Evolutionary conservation across 441 rosid genomes (phyloP).

Genomic region (Populus hybrid): DNA sequence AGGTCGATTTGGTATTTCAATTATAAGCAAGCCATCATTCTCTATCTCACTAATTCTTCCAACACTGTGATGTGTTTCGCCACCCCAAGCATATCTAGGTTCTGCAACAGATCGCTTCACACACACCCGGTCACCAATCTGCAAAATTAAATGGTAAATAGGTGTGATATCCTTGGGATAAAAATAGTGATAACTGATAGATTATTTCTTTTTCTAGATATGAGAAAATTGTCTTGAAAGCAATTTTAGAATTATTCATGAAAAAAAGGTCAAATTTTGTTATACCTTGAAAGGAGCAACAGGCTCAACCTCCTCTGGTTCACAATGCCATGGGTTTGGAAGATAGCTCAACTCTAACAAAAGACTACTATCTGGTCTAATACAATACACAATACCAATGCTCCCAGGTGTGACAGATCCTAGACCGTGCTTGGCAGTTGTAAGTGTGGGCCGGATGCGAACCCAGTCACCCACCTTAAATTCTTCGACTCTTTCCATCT

Average conservation of each 20-base stretch:
- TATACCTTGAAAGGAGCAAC: conserved; percentile 91
- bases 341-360: conserved; percentile 90
- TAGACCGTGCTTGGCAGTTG: conserved; percentile 94
- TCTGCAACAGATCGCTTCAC: conserved; percentile 99
- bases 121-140: conserved; percentile 94
- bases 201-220: neutral
- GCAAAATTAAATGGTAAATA: conserved; percentile 24
- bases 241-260: neutral
- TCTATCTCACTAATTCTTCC: conserved; percentile 92
- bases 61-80: conserved; percentile 99
- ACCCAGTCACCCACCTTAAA: conserved; percentile 99
- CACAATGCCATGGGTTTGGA: conserved; percentile 95
- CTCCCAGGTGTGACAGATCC: conserved; percentile 98
- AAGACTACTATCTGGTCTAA: conserved; percentile 96
- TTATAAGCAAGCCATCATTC: conserved; percentile 89
- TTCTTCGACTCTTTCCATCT: conserved; percentile 99
- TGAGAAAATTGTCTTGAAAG: neutral
- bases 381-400: conserved; percentile 90
- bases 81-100: conserved; percentile 99
- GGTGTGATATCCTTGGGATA: neutral
- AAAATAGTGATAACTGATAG: neutral
- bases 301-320: conserved; percentile 97
- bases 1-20: conserved; percentile 88
- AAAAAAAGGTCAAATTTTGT: conserved; percentile 13
- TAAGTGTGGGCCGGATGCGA: conserved; percentile 92